phyloP scores from a whole-genome alignment of 495 filamentous ascomycete species.

The Gamarada debralockiae region DNA sequence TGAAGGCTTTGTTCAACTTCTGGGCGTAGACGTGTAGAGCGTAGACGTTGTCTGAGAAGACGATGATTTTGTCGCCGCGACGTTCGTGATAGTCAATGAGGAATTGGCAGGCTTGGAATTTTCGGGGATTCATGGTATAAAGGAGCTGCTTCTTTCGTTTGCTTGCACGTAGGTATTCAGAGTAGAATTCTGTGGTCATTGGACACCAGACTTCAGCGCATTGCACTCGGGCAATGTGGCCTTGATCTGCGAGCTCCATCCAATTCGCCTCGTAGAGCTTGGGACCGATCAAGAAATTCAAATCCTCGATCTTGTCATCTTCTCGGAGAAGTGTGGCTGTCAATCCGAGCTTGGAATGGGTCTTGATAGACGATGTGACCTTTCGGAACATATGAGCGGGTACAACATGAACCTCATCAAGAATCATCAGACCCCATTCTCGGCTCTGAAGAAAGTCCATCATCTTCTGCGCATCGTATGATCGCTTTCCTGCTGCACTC shows the following conservation, averaged over 20 bases:
- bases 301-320: conserved; percentile 95
- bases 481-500: conserved; percentile 77
- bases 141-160: conserved; percentile 68
- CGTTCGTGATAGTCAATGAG: conserved; percentile 97
- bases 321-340: conserved; percentile 94
- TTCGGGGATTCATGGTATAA: conserved; percentile 96
- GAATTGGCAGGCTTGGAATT: conserved; percentile 96
- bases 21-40: conserved; percentile 82
- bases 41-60: conserved; percentile 98
- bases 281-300: conserved; percentile 96
- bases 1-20: conserved; percentile 84
- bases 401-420: conserved; percentile 98
- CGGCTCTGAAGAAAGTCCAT: conserved; percentile 91
- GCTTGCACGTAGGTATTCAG: conserved; percentile 78
- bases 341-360: conserved; percentile 93
- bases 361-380: conserved; percentile 85
- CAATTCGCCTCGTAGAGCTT: conserved; percentile 99
- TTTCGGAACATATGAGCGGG: conserved; percentile 93
- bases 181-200: conserved; percentile 98
- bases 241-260: conserved; percentile 97
- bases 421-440: conserved; percentile 97
- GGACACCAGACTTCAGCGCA: conserved; percentile 99
- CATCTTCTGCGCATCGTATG: conserved; percentile 93
- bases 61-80: conserved; percentile 96
- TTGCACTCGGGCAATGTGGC: conserved; percentile 95